Percentiles rank a stretch among this genome's conserved stretches.
Evolutionary conservation across 192 early-diverging fungal species (phyloP).

Genomic region (Chytriomyces sp.): DNA sequence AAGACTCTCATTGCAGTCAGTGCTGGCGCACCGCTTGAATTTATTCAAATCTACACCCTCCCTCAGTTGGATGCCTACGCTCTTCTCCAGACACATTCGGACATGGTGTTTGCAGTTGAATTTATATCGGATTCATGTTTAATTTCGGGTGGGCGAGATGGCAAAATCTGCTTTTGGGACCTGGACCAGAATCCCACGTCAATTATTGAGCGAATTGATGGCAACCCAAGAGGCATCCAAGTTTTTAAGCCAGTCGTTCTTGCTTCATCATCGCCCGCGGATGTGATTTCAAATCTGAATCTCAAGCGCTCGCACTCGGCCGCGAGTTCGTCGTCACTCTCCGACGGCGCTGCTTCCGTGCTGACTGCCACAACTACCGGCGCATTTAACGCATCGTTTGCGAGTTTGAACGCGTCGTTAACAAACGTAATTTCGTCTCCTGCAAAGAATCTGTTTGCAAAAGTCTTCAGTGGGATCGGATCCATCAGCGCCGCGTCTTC

Average conservation of each 20-base stretch:
- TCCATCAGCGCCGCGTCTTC: no score
- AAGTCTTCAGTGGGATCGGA: background rate
- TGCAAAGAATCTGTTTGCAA: constrained; percentile 1
- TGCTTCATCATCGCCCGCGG: no score
- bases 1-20: constrained; percentile 69
- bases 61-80: constrained; percentile 64
- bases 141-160: constrained; percentile 62
- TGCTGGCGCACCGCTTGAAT: constrained; percentile 61
- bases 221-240: background rate
- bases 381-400: no score
- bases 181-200: constrained; percentile 24
- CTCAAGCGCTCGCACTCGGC: background rate
- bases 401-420: background rate
- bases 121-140: constrained; percentile 65
- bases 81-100: constrained; percentile 65
- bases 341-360: background rate
- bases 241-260: background rate
- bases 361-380: no score
- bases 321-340: background rate
- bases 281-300: no score
- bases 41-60: constrained; percentile 63
- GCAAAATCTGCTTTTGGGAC: constrained; percentile 57
- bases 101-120: constrained; percentile 68
- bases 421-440: background rate
- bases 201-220: background rate